Evolutionary conservation across 2,329 filamentous ascomycete genomes (phyloP).

Genomic region (Diplocarpon rosae): DNA sequence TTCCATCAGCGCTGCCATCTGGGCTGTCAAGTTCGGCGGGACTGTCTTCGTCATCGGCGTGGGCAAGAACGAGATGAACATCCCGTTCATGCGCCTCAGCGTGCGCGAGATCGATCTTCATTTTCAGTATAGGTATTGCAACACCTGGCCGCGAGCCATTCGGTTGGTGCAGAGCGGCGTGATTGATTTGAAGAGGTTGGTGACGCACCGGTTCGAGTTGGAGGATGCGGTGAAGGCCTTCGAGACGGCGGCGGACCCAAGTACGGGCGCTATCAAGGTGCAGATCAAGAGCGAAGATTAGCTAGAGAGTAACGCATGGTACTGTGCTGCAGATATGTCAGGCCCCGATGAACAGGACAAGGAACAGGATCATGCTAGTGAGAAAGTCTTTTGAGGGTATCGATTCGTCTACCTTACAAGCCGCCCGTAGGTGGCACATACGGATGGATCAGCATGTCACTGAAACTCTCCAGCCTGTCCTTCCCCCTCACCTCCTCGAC

Average conservation of each 20-base stretch:
- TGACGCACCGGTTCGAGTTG: conserved; percentile 77
- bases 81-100: conserved; percentile 89
- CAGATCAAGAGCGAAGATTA: conserved; percentile 62
- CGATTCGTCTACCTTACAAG: conserved; percentile 15
- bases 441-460: conserved; percentile 69
- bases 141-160: conserved; percentile 93
- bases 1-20: conserved; percentile 76
- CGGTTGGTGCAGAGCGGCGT: conserved; percentile 75
- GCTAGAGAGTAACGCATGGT: neutral
- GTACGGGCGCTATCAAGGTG: conserved; percentile 95
- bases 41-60: conserved; percentile 97
- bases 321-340: too few species aligned
- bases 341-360: too few species aligned
- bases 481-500: conserved; percentile 94
- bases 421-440: conserved; percentile 51
- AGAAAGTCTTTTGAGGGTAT: neutral
- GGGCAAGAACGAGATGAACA: conserved; percentile 87
- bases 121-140: conserved; percentile 93
- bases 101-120: conserved; percentile 89
- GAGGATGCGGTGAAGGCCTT: conserved; percentile 88
- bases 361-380: too few species aligned
- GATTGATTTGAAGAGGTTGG: conserved; percentile 68
- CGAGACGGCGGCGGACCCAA: conserved; percentile 75
- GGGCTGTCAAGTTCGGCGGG: conserved; percentile 86
- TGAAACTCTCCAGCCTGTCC: conserved; percentile 85